These are phyloP conservation scores for Fusarium sp. DNA, from an alignment of 2,329 filamentous ascomycete species.

Conservation along the genomic window DNA sequence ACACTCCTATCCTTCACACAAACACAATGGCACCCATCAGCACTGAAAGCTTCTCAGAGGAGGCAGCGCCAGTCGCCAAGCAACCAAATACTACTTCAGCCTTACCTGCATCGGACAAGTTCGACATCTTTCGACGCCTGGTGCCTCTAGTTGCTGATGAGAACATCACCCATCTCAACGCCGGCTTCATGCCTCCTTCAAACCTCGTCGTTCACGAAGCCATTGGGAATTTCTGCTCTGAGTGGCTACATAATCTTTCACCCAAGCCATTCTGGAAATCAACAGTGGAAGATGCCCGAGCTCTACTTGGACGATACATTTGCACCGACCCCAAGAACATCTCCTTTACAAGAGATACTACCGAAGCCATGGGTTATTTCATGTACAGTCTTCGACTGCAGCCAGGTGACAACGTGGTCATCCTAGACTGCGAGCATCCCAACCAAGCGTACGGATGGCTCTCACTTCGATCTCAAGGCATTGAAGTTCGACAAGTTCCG, in stretches of 20 bases:
- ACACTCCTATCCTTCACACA: not conserved
- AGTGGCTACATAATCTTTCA: constrained; percentile 35
- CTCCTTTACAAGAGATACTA: constrained; percentile 48
- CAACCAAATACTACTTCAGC: not conserved
- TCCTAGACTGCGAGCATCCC: constrained; percentile 47
- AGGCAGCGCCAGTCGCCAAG: not conserved
- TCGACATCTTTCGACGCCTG: constrained; percentile 3
- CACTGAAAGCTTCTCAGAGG: not conserved
- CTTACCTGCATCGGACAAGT: not conserved
- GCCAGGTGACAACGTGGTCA: constrained; percentile 47
- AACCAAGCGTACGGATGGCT: constrained; percentile 47
- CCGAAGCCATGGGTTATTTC: constrained; percentile 45
- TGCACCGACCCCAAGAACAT: constrained; percentile 39
- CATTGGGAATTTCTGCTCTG: constrained; percentile 38
- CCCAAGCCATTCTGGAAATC: constrained; percentile 41
- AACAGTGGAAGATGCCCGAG: constrained; percentile 29
- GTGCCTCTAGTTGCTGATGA: constrained; percentile 3
- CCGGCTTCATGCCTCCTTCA: constrained; percentile 44
- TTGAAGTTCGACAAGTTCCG: constrained; percentile 41
- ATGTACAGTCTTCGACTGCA: constrained; percentile 37
- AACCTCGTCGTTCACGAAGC: constrained; percentile 47
- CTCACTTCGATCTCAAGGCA: constrained; percentile 37
- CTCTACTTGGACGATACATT: constrained; percentile 43
- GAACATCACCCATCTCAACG: constrained; percentile 41
- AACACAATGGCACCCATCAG: not conserved